phyloP scores from a whole-genome alignment of 108 stramenopile species.

The Asterionellopsis glacialis region DNA sequence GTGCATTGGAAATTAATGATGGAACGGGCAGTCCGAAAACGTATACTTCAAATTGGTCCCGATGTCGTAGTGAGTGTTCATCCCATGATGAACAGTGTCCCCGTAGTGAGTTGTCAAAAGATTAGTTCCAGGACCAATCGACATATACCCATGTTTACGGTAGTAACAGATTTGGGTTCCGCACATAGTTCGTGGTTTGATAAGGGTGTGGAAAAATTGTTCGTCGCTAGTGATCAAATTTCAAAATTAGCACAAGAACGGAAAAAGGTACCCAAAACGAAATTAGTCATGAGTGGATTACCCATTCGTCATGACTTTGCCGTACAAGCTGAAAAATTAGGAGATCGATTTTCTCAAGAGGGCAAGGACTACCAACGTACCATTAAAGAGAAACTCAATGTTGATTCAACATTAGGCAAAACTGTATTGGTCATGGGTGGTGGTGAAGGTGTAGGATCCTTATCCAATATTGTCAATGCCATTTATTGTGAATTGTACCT shows the following conservation, averaged over 20 bases:
- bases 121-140: constrained; percentile 74
- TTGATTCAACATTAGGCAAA: constrained; percentile 44
- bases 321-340: constrained; percentile 57
- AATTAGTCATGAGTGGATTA: constrained; percentile 84
- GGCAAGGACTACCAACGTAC: constrained; percentile 50
- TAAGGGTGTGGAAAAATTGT: constrained; percentile 84
- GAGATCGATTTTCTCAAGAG: constrained; percentile 55
- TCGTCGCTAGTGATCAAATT: constrained; percentile 82
- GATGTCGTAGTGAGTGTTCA: constrained; percentile 15
- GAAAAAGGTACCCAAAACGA: constrained; percentile 75
- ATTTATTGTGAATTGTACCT: constrained; percentile 62
- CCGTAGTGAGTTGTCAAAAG: constrained; percentile 73
- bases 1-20: constrained; percentile 72
- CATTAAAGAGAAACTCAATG: constrained; percentile 36
- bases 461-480: constrained; percentile 80
- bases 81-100: constrained; percentile 88
- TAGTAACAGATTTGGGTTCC: constrained; percentile 93
- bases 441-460: constrained; percentile 92
- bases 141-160: constrained; percentile 88
- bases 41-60: constrained; percentile 40
- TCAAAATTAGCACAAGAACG: constrained; percentile 61
- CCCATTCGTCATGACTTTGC: constrained; percentile 93
- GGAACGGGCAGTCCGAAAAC: constrained; percentile 63
- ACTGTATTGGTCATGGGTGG: constrained; percentile 79
- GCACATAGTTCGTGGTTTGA: constrained; percentile 95